A percentile compares a stretch with the other conserved stretches of the same genome.
Evolutionary conservation across 78 protist genomes (phyloP).

Genomic region (Isochrysis galbana): DNA sequence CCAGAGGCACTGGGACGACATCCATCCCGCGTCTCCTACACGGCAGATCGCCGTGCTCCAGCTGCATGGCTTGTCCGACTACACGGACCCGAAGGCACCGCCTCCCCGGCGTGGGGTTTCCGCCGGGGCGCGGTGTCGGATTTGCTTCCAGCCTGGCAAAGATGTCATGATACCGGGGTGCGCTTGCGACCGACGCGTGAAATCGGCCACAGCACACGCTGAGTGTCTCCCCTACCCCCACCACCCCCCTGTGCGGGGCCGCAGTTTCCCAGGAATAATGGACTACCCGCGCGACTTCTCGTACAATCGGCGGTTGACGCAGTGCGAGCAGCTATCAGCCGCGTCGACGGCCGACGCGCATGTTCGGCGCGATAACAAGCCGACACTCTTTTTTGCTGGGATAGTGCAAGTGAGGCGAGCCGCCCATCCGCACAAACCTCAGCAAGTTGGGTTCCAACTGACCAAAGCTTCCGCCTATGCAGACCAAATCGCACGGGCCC

Average conservation of each 20-base stretch:
- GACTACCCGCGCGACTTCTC: neutral
- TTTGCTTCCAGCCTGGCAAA: conserved; percentile 2
- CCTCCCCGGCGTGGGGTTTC: neutral
- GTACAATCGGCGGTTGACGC: too few relatives aligned
- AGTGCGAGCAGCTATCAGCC: too few relatives aligned
- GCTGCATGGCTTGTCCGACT: neutral
- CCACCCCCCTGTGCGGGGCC: too few relatives aligned
- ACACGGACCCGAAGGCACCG: neutral
- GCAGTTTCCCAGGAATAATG: conserved; percentile 1
- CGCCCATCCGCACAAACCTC: too few relatives aligned
- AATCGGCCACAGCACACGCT: too few relatives aligned
- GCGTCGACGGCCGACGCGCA: too few relatives aligned
- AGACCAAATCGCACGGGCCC: conserved; percentile 8
- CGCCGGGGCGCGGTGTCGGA: neutral
- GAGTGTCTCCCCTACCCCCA: too few relatives aligned
- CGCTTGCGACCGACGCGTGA: too few relatives aligned
- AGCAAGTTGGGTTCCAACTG: too few relatives aligned
- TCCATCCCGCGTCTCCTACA: neutral
- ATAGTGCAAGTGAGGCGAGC: neutral
- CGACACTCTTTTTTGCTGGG: neutral
- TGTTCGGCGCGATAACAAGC: too few relatives aligned
- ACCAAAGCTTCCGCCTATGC: too few relatives aligned
- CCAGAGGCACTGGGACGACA: neutral
- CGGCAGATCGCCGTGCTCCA: conserved; percentile 7
- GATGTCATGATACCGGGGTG: neutral